A percentile compares a stretch with the other conserved stretches of the same genome.
phyloP scores from a whole-genome alignment of 768 basidiomycete species.

The Trametes villosa region DNA sequence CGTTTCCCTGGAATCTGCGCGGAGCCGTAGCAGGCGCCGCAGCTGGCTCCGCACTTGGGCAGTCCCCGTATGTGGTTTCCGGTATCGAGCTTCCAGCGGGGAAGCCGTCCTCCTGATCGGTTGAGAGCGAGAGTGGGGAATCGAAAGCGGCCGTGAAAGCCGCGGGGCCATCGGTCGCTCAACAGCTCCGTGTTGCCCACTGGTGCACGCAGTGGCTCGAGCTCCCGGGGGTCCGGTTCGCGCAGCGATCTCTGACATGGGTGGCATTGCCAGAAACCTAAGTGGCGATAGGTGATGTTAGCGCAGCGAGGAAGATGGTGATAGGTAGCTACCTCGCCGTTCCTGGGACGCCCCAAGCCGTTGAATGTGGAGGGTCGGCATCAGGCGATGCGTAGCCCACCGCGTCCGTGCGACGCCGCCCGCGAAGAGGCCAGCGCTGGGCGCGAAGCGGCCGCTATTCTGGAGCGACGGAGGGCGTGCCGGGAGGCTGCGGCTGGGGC shows the following conservation, averaged over 20 bases:
- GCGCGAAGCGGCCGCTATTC: no score
- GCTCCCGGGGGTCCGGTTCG: no score
- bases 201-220: no score
- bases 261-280: background rate
- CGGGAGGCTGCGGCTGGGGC: background rate
- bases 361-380: background rate
- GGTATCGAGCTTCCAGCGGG: no score
- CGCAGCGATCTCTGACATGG: background rate
- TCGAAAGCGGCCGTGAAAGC: no score
- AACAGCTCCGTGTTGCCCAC: no score
- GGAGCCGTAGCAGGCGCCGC: no score
- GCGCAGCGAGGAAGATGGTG: background rate
- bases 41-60: no score
- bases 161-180: no score
- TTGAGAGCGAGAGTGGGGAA: no score
- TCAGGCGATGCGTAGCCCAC: background rate
- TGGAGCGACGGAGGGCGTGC: background rate
- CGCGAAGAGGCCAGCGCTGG: background rate
- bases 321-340: background rate
- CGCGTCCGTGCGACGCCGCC: background rate
- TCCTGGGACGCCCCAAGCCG: background rate
- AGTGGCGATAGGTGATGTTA: background rate
- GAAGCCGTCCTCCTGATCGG: no score
- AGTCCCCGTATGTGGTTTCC: no score
- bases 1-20: background rate